Conservation (phyloP, 805 yeast genomes). For the Wickerhamomyces queroliae region DNA sequence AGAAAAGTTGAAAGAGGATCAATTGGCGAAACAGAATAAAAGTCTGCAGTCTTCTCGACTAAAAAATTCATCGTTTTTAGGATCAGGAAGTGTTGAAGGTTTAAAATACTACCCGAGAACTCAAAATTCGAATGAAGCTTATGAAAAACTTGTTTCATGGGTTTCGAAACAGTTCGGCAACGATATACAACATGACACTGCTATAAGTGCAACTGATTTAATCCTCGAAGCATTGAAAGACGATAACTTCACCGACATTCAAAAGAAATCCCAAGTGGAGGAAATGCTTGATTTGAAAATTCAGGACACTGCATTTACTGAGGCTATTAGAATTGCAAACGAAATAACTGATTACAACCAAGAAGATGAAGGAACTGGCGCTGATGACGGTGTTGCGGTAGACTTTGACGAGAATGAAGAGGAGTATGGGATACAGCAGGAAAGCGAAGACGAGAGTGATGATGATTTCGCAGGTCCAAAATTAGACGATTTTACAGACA, state of each 20-base stretch:
- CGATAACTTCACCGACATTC: conserved; percentile 35
- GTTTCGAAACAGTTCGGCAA: conserved; percentile 48
- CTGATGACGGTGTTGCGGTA: conserved; percentile 36
- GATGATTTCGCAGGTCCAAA: conserved; percentile 25
- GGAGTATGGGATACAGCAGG: too few relatives aligned
- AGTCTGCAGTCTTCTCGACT: conserved; percentile 4
- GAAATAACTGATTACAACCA: conserved; percentile 44
- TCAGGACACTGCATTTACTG: conserved; percentile 23
- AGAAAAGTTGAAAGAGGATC: conserved; percentile 13
- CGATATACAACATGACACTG: conserved; percentile 72
- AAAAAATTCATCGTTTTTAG: conserved; percentile 24
- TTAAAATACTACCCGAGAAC: conserved; percentile 61
- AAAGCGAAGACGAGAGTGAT: conserved; percentile 25
- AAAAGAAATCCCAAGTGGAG: conserved; percentile 42
- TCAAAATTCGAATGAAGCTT: conserved; percentile 41
- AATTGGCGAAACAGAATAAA: conserved; percentile 11
- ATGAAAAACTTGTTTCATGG: conserved; percentile 56
- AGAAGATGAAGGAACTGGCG: conserved; percentile 13
- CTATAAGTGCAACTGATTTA: conserved; percentile 68
- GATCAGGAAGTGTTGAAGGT: conserved; percentile 35
- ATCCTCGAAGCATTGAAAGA: conserved; percentile 49
- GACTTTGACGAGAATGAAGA: conserved; percentile 41
- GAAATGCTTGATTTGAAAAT: conserved; percentile 33
- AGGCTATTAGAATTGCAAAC: conserved; percentile 31
- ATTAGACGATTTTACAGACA: conserved; percentile 9